Conservation (phyloP, 2,329 filamentous ascomycete genomes). For the Daldinia sp. region DNA sequence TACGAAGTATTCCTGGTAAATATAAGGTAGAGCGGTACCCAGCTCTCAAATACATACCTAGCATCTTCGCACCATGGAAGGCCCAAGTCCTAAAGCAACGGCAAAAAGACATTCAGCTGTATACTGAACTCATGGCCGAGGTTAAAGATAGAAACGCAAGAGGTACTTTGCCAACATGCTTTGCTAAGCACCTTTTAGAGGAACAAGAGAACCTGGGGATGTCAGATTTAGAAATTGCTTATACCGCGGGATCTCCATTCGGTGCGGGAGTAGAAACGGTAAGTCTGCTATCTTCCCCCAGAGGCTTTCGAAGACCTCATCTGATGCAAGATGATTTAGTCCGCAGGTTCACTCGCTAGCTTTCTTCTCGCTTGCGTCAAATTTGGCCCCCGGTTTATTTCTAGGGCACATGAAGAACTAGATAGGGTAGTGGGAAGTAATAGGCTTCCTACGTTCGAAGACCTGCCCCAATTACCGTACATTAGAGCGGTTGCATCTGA, state of each 20-base stretch:
- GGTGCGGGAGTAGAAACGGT: conserved; percentile 56
- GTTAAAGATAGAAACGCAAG: conserved; percentile 47
- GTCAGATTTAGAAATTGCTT: conserved; percentile 54
- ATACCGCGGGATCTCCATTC: conserved; percentile 55
- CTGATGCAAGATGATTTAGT: conserved; percentile 43
- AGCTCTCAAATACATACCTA: conserved; percentile 50
- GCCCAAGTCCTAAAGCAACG: conserved; percentile 48
- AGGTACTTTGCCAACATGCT: conserved; percentile 50
- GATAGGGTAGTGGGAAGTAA: conserved; percentile 50
- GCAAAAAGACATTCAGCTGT: conserved; percentile 48
- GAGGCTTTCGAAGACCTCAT: background rate
- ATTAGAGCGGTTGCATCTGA: conserved; percentile 50
- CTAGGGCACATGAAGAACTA: conserved; percentile 51
- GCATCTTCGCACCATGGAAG: conserved; percentile 53
- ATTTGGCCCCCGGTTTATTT: conserved; percentile 59
- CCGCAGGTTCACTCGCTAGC: conserved; percentile 56
- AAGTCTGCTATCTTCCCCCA: conserved; percentile 18
- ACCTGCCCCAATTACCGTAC: conserved; percentile 48
- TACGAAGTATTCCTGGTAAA: conserved; percentile 47
- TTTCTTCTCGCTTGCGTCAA: conserved; percentile 62
- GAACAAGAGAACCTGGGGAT: conserved; percentile 53
- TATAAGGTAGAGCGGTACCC: conserved; percentile 54
- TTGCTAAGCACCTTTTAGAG: conserved; percentile 53
- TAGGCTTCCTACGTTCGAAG: conserved; percentile 50
- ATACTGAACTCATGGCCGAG: conserved; percentile 53